Evolutionary conservation across 305 asterid species (phyloP).

Genomic region (Vinca major): DNA sequence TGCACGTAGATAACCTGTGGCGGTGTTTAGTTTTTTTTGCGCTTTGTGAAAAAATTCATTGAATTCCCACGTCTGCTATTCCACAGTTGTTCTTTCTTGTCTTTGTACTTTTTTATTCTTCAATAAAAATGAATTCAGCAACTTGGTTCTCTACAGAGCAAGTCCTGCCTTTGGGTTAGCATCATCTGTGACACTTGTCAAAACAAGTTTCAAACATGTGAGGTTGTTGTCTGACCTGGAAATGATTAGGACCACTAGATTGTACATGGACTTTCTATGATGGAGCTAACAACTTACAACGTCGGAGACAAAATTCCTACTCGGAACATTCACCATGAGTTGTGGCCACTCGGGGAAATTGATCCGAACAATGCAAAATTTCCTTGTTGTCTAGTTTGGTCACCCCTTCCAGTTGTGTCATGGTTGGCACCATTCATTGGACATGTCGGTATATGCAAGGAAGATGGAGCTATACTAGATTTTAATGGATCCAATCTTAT

Average conservation of each 20-base stretch:
- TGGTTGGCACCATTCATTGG: slow-evolving; percentile 98
- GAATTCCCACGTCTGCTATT: neutral
- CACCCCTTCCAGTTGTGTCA: slow-evolving; percentile 85
- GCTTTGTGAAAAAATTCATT: neutral
- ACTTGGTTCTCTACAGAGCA: neutral
- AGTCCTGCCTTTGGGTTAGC: neutral
- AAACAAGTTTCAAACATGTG: neutral
- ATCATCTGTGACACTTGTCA: neutral
- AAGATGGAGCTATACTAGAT: slow-evolving; percentile 67
- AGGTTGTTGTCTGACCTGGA: slow-evolving; percentile 25
- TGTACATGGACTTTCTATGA: slow-evolving; percentile 26
- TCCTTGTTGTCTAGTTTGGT: slow-evolving; percentile 88
- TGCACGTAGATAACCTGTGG: neutral
- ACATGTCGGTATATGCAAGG: slow-evolving; percentile 80
- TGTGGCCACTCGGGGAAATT: slow-evolving; percentile 70
- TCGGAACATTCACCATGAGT: slow-evolving; percentile 36
- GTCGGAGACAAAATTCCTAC: slow-evolving; percentile 18
- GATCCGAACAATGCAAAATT: slow-evolving; percentile 60
- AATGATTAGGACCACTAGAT: slow-evolving; percentile 22
- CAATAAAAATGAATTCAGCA: neutral
- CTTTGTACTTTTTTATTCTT: neutral
- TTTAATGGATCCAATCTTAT: slow-evolving; percentile 75
- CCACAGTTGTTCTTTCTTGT: neutral
- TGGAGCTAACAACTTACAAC: slow-evolving; percentile 42
- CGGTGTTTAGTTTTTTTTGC: neutral